These are phyloP conservation scores for Geranium incanum DNA, from an alignment of 441 rosid genomes.

Conservation along the genomic window DNA sequence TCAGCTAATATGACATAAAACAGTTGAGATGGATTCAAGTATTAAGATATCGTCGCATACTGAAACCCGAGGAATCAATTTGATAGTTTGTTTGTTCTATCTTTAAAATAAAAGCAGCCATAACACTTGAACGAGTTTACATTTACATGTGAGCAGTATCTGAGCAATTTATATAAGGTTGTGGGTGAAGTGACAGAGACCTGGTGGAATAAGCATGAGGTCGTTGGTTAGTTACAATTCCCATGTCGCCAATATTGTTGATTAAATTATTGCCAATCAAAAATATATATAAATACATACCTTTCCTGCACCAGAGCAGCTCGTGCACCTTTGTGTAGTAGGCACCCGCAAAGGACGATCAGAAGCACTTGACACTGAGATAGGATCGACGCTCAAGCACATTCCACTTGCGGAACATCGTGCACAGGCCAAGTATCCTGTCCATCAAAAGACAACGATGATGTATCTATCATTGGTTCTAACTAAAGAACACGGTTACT, in stretches of 20 bases:
- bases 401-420: constrained; percentile 80
- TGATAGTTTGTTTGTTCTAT: background rate
- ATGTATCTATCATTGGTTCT: background rate
- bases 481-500: background rate
- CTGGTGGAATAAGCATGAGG: too few species aligned
- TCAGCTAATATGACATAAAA: background rate
- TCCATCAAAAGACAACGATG: constrained; percentile 11
- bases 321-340: constrained; percentile 55
- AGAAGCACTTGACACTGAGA: constrained; percentile 41
- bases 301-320: constrained; percentile 96
- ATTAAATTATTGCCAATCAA: too few species aligned
- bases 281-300: constrained; percentile 23
- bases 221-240: too few species aligned
- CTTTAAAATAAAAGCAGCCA: background rate
- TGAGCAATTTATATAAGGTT: background rate
- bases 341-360: constrained; percentile 48
- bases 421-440: constrained; percentile 94
- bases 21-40: background rate
- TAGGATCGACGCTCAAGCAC: constrained; percentile 52
- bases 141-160: background rate
- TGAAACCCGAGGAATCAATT: background rate
- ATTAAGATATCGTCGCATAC: background rate
- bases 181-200: too few species aligned
- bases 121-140: background rate
- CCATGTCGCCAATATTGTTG: too few species aligned